Percentiles rank a stretch among this genome's conserved stretches.
Conservation (phyloP, 345 rosid genomes). For the Crucihimalaya himalaica region DNA sequence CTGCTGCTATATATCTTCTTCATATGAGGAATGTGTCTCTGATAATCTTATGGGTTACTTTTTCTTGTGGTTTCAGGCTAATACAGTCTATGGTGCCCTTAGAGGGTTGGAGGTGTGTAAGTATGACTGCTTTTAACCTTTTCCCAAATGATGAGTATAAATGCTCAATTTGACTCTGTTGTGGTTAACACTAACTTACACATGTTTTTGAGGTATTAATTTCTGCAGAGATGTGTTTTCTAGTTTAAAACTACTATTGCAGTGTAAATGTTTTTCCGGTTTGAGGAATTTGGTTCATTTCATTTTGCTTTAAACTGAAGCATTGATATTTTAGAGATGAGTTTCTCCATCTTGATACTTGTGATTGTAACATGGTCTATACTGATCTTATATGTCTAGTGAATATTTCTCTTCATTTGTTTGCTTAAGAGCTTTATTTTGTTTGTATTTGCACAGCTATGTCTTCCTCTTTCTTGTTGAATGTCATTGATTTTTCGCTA, state of each 20-base stretch:
- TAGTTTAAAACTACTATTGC: not conserved
- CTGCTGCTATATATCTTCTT: not conserved
- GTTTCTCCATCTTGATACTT: conserved; percentile 6
- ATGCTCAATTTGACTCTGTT: conserved; percentile 23
- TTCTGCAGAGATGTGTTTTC: not conserved
- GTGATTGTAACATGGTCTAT: not conserved
- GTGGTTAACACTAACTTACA: not conserved
- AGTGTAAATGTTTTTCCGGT: not conserved
- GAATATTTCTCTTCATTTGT: not conserved
- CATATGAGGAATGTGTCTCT: not conserved
- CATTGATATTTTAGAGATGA: not conserved
- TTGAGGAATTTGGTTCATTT: not conserved
- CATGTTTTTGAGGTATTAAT: not conserved
- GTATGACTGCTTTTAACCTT: not conserved
- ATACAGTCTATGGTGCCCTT: conserved; percentile 83
- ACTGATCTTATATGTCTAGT: not conserved
- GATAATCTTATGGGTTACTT: not conserved
- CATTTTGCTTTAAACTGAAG: not conserved
- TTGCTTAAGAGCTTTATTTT: not conserved
- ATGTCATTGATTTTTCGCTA: too few relatives aligned
- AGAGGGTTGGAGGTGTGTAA: conserved; percentile 85
- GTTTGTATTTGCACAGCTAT: not conserved
- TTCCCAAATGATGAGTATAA: not conserved
- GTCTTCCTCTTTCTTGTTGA: not conserved
- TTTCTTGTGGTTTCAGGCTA: conserved; percentile 60